Evolutionary conservation across 148 eudicot genomes (phyloP), one percentile per base, ranked within the genome.

Genomic region (Nepenthes mirabilis): DNA sequence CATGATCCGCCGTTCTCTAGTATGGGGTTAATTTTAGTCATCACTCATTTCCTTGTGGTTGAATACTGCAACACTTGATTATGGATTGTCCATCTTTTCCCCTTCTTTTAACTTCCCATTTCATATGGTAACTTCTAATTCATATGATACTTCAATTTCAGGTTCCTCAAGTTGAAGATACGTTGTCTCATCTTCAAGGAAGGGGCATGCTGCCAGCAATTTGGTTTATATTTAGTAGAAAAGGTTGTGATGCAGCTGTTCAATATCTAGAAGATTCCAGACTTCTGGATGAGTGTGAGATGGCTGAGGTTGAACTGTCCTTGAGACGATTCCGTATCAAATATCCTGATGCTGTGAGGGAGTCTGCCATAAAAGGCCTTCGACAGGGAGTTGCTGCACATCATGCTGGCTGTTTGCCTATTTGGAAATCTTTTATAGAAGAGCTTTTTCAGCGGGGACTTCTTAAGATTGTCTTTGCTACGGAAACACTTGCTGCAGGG

Each of bases 161-260:
- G 99, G 91, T 88, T 66, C 99, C 99, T 73, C 95, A 82, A 79
- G 82, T 88, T 61, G 82, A 78, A 71, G 96, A 93, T 74, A 88
- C 99, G 59, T 68, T 88, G 65, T 79, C 77, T 65, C 95, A 93
- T 58, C 91, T 93, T 57, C 76, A 81, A 69, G 80, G 65, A 66
- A 82, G 76, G 75, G 94, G 82, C 57, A 88, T 93, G 99, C 83
- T 93, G 67, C 99, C 99, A 2, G 99, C 91, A 70, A 74, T 93
- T 70, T 93, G 99, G 99, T 93, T 93, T 70, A 93, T 93, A 62
- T 93, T 93, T 70, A 93, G 95, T 78, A 83, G 99, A 75, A 93
- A 84, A 88, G 99, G 99, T 35, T 93, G 99, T 76, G 99, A 93
- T 79, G 96, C 95, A 37, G 88, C 99, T 72, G 96, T 93, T 69